Evolutionary conservation across 164 flowering plant species (phyloP), one percentile per base, ranked within the genome.

Genomic region (Chloranthus sessilifolius): DNA sequence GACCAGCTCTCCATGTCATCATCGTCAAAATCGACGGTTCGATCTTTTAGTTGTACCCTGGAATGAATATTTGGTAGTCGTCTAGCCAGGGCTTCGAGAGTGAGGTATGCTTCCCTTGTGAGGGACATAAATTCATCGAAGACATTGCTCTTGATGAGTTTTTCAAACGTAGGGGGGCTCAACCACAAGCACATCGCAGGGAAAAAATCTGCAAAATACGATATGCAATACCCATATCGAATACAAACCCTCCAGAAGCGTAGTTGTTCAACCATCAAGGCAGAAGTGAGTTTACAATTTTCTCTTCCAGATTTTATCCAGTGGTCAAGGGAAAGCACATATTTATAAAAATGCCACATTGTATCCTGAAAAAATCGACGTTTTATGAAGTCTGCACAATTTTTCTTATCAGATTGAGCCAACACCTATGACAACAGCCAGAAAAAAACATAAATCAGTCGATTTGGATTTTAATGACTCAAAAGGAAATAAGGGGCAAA

Each of bases 231-330:
- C 1, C 92, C 97, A 67, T 78, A 71, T 23, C 68, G 59, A 56
- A 94, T 61, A 65, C 91, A 84, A 48, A 80, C 85, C 67, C 70
- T 89, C 99, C 92, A 94, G 34, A 89, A 62, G 17, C 83, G 75
- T 28, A 94, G 70, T 62, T 86, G 90, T 66, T 89, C 99, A 67
- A 81, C 77, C 77, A 82, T 70, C 71, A 94, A 66, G 37, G 74
- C 69, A 26, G 95, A 81, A 42, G 70, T 64, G 46, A 77, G 74
- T 66, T 67, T 80, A 61, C 78, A 84, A 39, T 66, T 50, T 47
- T 81, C 86, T 54, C 31, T 75, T 44, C 92, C 95, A 21, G 66
- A 62, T 56, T 72, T 73, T 34, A 80, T 27, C 96, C 97, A 94
- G 2, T 73, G 72, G 22, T 80, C 86, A 43, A 89, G 61, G 15